Conservation (phyloP, 2,329 filamentous ascomycete species). For the Chaetoscypha palmicola region DNA sequence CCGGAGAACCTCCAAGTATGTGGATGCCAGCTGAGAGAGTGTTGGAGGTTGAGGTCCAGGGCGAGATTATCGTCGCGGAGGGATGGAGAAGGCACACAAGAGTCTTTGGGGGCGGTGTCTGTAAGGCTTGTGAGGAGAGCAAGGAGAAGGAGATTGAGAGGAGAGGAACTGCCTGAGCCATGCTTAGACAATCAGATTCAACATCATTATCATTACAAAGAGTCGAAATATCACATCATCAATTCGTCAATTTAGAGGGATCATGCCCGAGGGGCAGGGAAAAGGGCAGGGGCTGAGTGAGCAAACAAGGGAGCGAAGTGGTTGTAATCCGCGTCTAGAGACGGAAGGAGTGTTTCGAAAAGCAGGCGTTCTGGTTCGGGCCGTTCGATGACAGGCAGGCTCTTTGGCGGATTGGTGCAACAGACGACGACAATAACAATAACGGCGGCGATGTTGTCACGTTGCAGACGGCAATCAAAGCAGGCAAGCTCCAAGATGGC, state of each 20-base stretch:
- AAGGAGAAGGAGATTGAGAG: slow-evolving; percentile 2
- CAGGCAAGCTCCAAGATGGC: background rate
- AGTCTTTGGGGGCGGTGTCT: slow-evolving; percentile 29
- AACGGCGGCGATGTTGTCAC: too few species aligned
- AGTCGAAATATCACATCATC: background rate
- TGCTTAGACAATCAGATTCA: background rate
- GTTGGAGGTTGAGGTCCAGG: slow-evolving; percentile 12
- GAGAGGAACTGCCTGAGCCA: slow-evolving; percentile 2
- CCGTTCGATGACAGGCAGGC: too few species aligned
- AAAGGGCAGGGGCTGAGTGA: background rate
- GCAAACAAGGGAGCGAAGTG: background rate
- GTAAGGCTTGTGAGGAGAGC: slow-evolving; percentile 25
- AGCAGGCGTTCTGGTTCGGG: too few species aligned
- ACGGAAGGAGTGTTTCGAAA: background rate
- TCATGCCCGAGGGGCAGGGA: background rate
- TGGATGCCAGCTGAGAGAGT: slow-evolving; percentile 5
- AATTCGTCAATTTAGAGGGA: background rate
- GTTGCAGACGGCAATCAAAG: background rate
- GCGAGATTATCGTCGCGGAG: slow-evolving; percentile 24
- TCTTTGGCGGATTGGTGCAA: too few species aligned
- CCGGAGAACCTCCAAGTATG: slow-evolving; percentile 17
- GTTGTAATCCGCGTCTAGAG: background rate
- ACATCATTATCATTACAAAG: background rate
- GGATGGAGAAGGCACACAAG: slow-evolving; percentile 27
- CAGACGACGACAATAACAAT: too few species aligned